phyloP scores from a whole-genome alignment of 192 early-diverging fungal genomes.

The Coemansia sp. region DNA sequence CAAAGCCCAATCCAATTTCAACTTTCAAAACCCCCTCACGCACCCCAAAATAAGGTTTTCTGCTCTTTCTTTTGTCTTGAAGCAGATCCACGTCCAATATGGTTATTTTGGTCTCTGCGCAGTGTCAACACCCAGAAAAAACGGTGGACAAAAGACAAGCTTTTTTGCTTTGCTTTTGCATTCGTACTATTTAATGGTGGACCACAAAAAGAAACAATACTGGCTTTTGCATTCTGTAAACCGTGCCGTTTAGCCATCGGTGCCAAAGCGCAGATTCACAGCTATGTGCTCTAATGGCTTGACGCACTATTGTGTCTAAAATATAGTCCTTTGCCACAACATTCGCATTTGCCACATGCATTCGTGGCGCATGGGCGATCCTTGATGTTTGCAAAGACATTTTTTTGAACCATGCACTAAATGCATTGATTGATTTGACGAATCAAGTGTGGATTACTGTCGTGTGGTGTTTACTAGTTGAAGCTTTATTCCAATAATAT shows the following conservation, averaged over 20 bases:
- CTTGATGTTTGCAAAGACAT: too few species aligned
- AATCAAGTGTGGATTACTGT: too few species aligned
- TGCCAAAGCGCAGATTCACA: not conserved
- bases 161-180: not conserved
- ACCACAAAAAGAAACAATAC: not conserved
- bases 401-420: too few species aligned
- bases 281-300: constrained; percentile 1
- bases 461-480: too few species aligned
- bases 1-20: not conserved
- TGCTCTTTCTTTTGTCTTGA: not conserved
- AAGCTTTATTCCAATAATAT: too few species aligned
- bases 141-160: not conserved
- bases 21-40: not conserved
- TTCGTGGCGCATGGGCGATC: not conserved
- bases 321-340: not conserved
- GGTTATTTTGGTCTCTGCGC: not conserved
- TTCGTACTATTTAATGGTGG: not conserved
- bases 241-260: too few species aligned
- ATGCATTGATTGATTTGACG: too few species aligned
- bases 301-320: not conserved
- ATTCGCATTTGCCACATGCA: not conserved
- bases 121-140: not conserved
- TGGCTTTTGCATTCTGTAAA: not conserved
- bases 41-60: not conserved
- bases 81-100: not conserved